These are phyloP conservation scores for Fistulinella cinereoalba DNA, from an alignment of 1,284 basidiomycete species.

Conservation along the genomic window DNA sequence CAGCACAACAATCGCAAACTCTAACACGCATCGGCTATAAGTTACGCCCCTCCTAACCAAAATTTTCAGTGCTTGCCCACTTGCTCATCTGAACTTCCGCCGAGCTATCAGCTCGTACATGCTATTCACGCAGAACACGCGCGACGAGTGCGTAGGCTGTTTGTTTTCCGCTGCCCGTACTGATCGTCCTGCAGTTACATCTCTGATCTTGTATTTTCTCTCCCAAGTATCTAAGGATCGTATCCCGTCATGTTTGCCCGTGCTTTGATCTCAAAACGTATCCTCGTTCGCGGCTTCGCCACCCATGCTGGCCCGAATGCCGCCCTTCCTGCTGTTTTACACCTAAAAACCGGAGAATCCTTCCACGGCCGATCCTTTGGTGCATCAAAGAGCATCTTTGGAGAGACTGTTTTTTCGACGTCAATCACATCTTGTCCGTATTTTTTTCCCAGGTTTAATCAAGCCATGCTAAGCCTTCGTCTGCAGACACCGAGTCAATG, in stretches of 20 bases:
- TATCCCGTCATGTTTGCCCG: slow-evolving; percentile 52
- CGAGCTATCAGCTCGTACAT: slow-evolving; percentile 55
- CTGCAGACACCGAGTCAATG: slow-evolving; percentile 83
- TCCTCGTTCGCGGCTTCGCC: slow-evolving; percentile 58
- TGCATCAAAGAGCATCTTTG: slow-evolving; percentile 83
- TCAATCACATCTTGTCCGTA: slow-evolving; percentile 93
- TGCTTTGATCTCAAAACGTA: slow-evolving; percentile 48
- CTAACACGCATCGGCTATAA: slow-evolving; percentile 14
- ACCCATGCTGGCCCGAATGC: slow-evolving; percentile 54
- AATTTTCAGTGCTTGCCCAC: slow-evolving; percentile 7
- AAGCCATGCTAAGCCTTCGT: slow-evolving; percentile 6
- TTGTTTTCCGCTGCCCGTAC: slow-evolving; percentile 3
- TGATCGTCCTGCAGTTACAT: slow-evolving; percentile 57
- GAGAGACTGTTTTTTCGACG: slow-evolving; percentile 98
- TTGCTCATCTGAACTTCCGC: background rate
- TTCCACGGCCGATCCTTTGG: slow-evolving; percentile 92
- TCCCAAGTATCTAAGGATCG: slow-evolving; percentile 53
- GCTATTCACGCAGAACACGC: slow-evolving; percentile 78
- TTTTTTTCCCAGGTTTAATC: background rate
- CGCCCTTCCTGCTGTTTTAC: slow-evolving; percentile 77
- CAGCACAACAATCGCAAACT: slow-evolving; percentile 15
- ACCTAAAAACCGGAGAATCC: slow-evolving; percentile 92
- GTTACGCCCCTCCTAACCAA: background rate
- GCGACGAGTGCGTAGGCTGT: slow-evolving; percentile 67
- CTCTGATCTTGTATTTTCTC: slow-evolving; percentile 82